Evolutionary conservation across 202 grass and related monocot species (phyloP).

Genomic region (Bolboschoenoplectus hybrid): DNA sequence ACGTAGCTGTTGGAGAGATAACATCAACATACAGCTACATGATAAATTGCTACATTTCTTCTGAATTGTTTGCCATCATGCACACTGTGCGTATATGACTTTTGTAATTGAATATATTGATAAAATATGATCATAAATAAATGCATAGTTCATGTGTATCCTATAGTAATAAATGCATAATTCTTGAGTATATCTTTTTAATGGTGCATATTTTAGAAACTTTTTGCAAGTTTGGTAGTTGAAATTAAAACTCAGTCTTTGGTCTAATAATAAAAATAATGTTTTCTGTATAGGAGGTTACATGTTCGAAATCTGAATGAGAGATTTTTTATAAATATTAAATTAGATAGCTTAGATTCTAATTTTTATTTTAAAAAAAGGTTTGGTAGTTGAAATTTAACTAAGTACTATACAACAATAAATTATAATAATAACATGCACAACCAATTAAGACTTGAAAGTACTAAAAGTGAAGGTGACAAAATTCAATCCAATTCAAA

Average conservation of each 20-base stretch:
- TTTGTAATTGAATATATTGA: neutral
- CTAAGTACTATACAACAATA: too few species aligned
- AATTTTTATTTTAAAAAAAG: too few species aligned
- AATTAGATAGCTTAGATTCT: too few species aligned
- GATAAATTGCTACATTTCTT: neutral
- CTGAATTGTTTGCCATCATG: neutral
- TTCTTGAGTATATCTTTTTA: neutral
- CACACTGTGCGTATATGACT: neutral
- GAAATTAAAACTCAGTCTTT: neutral
- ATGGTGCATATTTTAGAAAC: neutral
- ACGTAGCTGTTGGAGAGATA: neutral
- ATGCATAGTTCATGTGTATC: neutral
- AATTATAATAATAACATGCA: too few species aligned
- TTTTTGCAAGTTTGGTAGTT: neutral
- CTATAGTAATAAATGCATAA: neutral
- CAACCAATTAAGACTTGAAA: too few species aligned
- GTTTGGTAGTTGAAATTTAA: too few species aligned
- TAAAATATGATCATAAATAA: neutral
- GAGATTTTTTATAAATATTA: too few species aligned
- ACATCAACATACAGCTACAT: constrained; percentile 6
- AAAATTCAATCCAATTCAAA: too few species aligned
- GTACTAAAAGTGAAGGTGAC: too few species aligned
- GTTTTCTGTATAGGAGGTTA: too few species aligned
- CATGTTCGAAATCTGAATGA: too few species aligned
- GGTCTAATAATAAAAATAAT: too few species aligned